Percentiles rank a stretch among this genome's conserved stretches.
These are phyloP conservation scores for Eucalyptus regnans DNA, from an alignment of 345 rosid genomes.

Conservation along the genomic window DNA sequence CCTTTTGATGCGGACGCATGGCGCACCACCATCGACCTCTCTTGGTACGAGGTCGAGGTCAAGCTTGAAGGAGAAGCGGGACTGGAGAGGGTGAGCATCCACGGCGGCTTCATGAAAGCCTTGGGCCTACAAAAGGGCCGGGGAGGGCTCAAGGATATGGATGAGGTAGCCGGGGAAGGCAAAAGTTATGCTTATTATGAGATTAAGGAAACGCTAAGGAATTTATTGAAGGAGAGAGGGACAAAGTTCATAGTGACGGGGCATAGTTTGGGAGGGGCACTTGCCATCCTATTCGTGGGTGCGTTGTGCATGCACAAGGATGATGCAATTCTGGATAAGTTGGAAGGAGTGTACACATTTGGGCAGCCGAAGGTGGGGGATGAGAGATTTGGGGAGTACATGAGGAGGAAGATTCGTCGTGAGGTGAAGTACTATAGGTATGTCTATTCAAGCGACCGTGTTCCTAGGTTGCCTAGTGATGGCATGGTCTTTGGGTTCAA, in stretches of 20 bases:
- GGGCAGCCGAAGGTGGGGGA: conserved; percentile 83
- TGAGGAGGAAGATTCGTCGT: conserved; percentile 16
- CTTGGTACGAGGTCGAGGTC: conserved; percentile 21
- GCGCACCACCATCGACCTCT: conserved; percentile 29
- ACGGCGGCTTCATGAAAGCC: conserved; percentile 56
- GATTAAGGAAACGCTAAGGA: conserved; percentile 25
- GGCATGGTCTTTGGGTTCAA: conserved; percentile 30
- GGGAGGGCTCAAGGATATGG: conserved; percentile 38
- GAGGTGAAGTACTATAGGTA: conserved; percentile 40
- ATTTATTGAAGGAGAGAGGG: conserved; percentile 2
- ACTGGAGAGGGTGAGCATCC: conserved; percentile 10
- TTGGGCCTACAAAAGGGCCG: conserved; percentile 24
- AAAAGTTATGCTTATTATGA: conserved; percentile 40
- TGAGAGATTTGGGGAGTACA: conserved; percentile 20
- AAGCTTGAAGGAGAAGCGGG: conserved; percentile 2
- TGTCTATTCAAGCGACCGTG: conserved; percentile 45
- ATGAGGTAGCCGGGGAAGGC: not conserved
- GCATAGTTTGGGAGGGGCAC: conserved; percentile 62
- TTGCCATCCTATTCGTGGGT: conserved; percentile 41
- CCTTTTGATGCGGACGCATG: conserved; percentile 30
- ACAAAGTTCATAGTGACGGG: conserved; percentile 52
- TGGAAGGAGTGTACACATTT: conserved; percentile 56
- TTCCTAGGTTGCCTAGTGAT: conserved; percentile 49
- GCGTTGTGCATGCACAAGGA: conserved; percentile 41
- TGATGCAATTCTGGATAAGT: conserved; percentile 17